Evolutionary conservation across 1,284 basidiomycete species (phyloP), one percentile per base, ranked within the genome.

Genomic region (Moniliella sp.): DNA sequence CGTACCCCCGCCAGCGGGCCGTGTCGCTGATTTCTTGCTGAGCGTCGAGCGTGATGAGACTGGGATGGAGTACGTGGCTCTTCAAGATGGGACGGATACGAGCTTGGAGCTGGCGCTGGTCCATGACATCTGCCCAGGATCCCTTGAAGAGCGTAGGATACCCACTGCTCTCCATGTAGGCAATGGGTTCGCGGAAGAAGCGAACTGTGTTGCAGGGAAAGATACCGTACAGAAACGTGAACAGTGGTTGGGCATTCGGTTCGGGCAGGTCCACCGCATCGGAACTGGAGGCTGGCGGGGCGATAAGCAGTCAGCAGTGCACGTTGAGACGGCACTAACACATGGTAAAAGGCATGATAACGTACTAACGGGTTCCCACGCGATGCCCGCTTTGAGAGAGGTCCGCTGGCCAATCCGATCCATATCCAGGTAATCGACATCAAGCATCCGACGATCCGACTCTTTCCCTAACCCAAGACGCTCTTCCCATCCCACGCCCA

Each of bases 171-270:
- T 59, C 61, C 14, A 86, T 62, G 48, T 78, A 80, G 28, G 61
- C 60, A 14, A 67, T 65, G 2, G 81, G 77, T 18, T 65, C 62
- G 31, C 72, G 71, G 39, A 83, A 58, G 58, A 84, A 84, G 37
- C 67, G 67, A 36, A 84, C 64, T 28, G 75, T 64, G 63, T 82
- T 82, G 65, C 74, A 76, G 2, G 81, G 81, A 60, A 78, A 86
- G 33, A 86, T 69, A 47, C 80, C 84, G 61, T 83, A 86, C 43
- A 86, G 64, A 34, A 72, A 67, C 4, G 76, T 75, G 63, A 82
- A 84, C 23, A 63, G 49, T 15, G 41, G 35, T 11, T 43, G 33
- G 2, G 58, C 48, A 25, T 59, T 45, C 13, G 59, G 57, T 4
- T 40, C 36, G 37, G 11, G 36, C 35, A 32, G 39, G 36, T 27